Conservation (phyloP, 1,284 basidiomycete species). For the Sanghuangporus weigelae region DNA sequence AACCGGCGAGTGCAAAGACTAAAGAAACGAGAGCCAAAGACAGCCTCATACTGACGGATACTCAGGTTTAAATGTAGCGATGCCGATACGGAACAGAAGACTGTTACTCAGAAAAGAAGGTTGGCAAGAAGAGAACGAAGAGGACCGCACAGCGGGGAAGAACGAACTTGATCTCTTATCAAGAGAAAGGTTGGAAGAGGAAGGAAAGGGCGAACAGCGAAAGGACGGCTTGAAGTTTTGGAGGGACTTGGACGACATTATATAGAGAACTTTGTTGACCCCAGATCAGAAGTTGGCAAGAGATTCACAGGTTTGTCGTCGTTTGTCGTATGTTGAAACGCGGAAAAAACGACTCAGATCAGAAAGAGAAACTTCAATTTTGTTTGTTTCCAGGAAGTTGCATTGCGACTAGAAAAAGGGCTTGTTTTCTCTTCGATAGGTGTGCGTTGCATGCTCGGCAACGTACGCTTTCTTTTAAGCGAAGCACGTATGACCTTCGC, state of each 20-base stretch:
- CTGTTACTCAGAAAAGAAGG: background rate
- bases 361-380: background rate
- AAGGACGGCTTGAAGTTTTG: background rate
- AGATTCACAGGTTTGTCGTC: background rate
- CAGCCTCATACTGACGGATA: slow-evolving; percentile 20
- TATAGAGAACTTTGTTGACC: background rate
- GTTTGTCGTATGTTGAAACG: background rate
- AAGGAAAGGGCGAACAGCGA: slow-evolving; percentile 1
- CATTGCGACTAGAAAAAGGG: slow-evolving; percentile 16
- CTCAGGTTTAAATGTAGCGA: slow-evolving; percentile 22
- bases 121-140: slow-evolving; percentile 19
- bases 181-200: slow-evolving; percentile 10
- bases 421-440: slow-evolving; percentile 19
- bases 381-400: slow-evolving; percentile 1
- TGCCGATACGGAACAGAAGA: slow-evolving; percentile 2
- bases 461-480: background rate
- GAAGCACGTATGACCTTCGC: slow-evolving; percentile 10
- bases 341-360: background rate
- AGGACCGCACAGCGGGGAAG: slow-evolving; percentile 17
- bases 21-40: slow-evolving; percentile 7
- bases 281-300: background rate
- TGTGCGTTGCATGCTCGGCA: background rate
- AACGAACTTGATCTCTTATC: slow-evolving; percentile 20
- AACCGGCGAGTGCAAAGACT: slow-evolving; percentile 22
- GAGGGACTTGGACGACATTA: background rate